Evolutionary conservation across 192 early-diverging fungal genomes (phyloP), one percentile per base, ranked within the genome.

Genomic region (Cetraspora pellucida): DNA sequence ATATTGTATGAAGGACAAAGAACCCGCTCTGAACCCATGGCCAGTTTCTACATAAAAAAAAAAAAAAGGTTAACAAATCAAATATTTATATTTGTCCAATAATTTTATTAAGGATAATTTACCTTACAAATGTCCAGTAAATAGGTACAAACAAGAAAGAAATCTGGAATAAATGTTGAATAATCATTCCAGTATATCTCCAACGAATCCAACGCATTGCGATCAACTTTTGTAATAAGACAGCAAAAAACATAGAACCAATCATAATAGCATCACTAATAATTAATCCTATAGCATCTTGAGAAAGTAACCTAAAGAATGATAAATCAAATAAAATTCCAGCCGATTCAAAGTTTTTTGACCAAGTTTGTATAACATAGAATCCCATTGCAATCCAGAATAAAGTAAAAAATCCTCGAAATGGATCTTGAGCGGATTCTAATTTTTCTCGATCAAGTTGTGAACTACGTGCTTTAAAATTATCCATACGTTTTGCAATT

Each of bases 21-120:
- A 91, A 95, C 59, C 93, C 93, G 9, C 90, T 89, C 82, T 98
- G 95, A 10, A 95, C 91, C 95, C 95, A 96, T 17, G 89, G 90
- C 95, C 95, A 96, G 47, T 93, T 87, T 71, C 88, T 86, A 69
- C 9, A 44, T 44, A 0, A 66, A 45, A 44, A 67, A 68, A 60
- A 69, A 52, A 58, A 21, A 1, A 58, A 11, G n/a, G 17, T 52
- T 72, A 21, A 59, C 8, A 25, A 50, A 54, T 13, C 17, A 64
- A 71, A 54, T 65, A 14, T 43, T 37, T 27, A 61, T 8, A 10
- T 70, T 52, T 58, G 3, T 23, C 37, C 57, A 50, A 52, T 19
- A 46, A 37, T 31, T 54, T n/a, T n/a, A n/a, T n/a, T n/a, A n/a
- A n/a, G n/a, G 67, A n/a, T 37, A 16, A 46, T 50, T 70, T 81